Evolutionary conservation across 139 green algal species (phyloP).

Genomic region (Chlorella sp.): DNA sequence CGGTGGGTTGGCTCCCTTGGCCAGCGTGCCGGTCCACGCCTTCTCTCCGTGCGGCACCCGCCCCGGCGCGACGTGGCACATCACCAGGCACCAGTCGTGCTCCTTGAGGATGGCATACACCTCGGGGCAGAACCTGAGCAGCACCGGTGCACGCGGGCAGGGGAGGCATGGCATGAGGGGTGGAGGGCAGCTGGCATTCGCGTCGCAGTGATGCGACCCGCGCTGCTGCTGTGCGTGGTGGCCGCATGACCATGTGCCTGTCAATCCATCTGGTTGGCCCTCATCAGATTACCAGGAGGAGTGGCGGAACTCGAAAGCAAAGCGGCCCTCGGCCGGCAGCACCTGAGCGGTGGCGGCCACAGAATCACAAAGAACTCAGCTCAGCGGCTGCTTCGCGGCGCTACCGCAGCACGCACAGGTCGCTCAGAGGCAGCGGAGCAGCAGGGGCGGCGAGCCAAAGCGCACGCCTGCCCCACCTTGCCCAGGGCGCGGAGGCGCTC

Average conservation of each 20-base stretch:
- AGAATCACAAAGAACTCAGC: too few species aligned
- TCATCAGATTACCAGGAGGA: too few species aligned
- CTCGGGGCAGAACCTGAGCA: constrained; percentile 25
- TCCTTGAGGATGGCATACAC: constrained; percentile 20
- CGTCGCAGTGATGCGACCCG: too few species aligned
- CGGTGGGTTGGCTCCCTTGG: neutral
- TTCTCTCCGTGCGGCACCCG: neutral
- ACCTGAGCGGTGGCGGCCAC: constrained; percentile 13
- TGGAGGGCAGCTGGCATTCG: too few species aligned
- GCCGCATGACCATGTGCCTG: too few species aligned
- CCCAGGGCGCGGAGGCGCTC: constrained; percentile 11
- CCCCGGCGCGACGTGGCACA: constrained; percentile 1
- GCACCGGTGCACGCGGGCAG: too few species aligned
- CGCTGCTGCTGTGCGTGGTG: too few species aligned
- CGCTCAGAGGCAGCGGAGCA: too few species aligned
- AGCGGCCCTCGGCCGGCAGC: neutral
- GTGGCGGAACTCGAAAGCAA: constrained; percentile 35
- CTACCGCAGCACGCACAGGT: neutral
- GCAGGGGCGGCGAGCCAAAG: too few species aligned
- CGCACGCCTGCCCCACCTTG: neutral
- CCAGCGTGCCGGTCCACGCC: constrained; percentile 8
- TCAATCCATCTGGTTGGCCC: too few species aligned
- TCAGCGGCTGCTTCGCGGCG: neutral
- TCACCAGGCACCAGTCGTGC: constrained; percentile 31
- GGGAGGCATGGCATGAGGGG: too few species aligned